Evolutionary conservation across 2,329 filamentous ascomycete genomes (phyloP).

Genomic region (Cordyceps farinosa): DNA sequence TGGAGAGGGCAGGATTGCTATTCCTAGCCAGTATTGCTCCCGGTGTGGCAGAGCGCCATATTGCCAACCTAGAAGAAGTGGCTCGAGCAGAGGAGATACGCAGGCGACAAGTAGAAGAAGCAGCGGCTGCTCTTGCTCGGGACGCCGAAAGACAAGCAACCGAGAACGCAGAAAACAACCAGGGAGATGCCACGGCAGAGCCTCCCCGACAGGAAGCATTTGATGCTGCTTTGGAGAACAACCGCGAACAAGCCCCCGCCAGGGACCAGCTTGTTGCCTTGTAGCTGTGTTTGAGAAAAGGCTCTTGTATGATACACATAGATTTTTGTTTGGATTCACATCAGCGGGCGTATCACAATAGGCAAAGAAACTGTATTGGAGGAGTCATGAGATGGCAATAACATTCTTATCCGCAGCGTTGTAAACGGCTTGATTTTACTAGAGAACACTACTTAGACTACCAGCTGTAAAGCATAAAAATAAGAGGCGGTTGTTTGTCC

Average conservation of each 20-base stretch:
- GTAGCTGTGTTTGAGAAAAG: constrained; percentile 2
- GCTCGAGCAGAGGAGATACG: constrained; percentile 41
- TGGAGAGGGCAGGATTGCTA: constrained; percentile 58
- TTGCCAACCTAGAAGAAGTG: constrained; percentile 54
- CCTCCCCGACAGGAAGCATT: not conserved
- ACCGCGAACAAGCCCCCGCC: constrained; percentile 5
- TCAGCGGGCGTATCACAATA: constrained; percentile 12
- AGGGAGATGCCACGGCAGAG: not conserved
- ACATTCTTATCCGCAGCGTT: constrained; percentile 1
- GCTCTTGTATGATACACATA: constrained; percentile 4
- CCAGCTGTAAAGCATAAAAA: not conserved
- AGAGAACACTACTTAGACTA: constrained; percentile 2
- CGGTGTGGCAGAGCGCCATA: constrained; percentile 62
- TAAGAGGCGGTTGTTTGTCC: not conserved
- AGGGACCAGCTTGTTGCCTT: constrained; percentile 11
- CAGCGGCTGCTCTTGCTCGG: constrained; percentile 26
- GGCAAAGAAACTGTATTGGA: constrained; percentile 15
- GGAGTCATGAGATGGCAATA: not conserved
- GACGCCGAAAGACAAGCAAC: constrained; percentile 23
- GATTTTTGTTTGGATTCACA: constrained; percentile 6
- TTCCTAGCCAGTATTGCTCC: constrained; percentile 65
- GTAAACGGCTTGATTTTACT: not conserved
- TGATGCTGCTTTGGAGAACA: not conserved
- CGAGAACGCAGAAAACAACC: not conserved
- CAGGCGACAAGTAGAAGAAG: constrained; percentile 39